Percentiles rank a stretch among this genome's conserved stretches.
Evolutionary conservation across 108 stramenopile genomes (phyloP).

Genomic region (Aurantiochytrium sp.): DNA sequence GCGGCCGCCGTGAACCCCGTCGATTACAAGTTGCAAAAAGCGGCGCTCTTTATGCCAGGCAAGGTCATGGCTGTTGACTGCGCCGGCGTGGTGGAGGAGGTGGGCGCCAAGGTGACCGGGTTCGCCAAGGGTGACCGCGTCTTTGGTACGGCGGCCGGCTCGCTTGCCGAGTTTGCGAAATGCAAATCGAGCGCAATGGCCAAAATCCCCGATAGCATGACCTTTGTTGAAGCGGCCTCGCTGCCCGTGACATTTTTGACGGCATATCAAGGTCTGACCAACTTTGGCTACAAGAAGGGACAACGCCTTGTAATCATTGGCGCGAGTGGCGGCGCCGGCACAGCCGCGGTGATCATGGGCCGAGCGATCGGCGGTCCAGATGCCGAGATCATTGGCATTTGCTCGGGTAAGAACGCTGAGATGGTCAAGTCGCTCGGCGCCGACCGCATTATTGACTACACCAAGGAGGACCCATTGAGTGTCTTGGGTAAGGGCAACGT

Average conservation of each 20-base stretch:
- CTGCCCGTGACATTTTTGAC: background rate
- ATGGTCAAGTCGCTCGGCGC: slow-evolving; percentile 12
- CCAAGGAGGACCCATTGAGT: background rate
- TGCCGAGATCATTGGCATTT: background rate
- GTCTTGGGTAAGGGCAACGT: background rate
- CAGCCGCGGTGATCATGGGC: background rate
- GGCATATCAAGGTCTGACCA: background rate
- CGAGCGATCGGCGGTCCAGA: background rate
- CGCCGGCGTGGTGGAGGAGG: background rate
- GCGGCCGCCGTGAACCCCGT: background rate
- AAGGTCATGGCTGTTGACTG: background rate
- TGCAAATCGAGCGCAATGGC: background rate
- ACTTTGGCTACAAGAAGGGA: background rate
- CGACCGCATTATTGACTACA: background rate
- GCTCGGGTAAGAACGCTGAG: background rate
- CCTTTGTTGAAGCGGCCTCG: background rate
- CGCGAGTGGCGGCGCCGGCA: background rate
- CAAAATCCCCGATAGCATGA: background rate
- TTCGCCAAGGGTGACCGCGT: background rate
- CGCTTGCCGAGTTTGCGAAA: background rate
- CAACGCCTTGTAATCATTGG: background rate
- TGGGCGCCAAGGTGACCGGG: background rate
- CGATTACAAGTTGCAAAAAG: background rate
- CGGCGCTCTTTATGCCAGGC: background rate
- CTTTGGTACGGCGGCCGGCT: background rate